phyloP scores from a whole-genome alignment of 1,139 yeast genomes.

The Diutina sp. region DNA sequence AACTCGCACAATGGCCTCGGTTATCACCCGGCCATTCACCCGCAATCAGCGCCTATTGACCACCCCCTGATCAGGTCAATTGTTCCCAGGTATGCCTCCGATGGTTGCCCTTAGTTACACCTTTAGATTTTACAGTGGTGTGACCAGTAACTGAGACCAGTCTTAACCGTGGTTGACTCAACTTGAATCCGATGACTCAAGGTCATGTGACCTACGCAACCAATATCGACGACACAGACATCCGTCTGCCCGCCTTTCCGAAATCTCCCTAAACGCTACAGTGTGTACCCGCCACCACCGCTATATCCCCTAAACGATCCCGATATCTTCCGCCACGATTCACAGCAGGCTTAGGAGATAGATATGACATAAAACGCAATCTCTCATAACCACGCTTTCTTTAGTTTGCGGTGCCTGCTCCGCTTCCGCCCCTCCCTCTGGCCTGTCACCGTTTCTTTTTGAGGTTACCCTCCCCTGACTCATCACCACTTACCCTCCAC shows the following conservation, averaged over 20 bases:
- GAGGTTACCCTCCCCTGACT: background rate
- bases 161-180: no score
- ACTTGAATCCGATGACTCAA: background rate
- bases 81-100: background rate
- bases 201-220: background rate
- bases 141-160: no score
- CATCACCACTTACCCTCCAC: background rate
- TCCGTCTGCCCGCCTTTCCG: no score
- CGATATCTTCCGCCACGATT: no score
- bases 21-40: background rate
- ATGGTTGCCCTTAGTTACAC: no score
- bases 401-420: background rate
- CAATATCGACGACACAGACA: no score
- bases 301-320: no score
- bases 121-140: no score
- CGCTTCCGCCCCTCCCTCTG: background rate
- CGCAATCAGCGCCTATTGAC: background rate
- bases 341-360: no score
- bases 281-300: no score
- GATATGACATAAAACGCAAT: no score
- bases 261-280: no score
- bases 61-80: background rate
- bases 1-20: background rate
- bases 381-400: background rate
- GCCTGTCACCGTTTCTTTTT: background rate